These are phyloP conservation scores for Schwanniomyces pseudopolymorphus DNA, from an alignment of 805 yeast species.

Conservation along the genomic window DNA sequence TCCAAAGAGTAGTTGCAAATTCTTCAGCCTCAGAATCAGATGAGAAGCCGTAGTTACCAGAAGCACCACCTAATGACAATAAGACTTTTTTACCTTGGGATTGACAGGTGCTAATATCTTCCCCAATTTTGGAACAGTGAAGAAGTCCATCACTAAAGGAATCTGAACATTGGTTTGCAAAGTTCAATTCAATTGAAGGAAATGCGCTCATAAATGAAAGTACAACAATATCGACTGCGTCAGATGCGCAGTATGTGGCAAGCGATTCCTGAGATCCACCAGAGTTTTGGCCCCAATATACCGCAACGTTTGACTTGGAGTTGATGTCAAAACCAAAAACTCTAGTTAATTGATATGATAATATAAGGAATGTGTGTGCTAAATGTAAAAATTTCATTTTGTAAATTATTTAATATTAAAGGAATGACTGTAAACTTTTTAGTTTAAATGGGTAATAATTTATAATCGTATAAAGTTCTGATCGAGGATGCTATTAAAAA, in stretches of 20 bases:
- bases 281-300: constrained; percentile 32
- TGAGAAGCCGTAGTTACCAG: constrained; percentile 41
- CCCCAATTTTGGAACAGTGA: constrained; percentile 43
- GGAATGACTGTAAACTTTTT: neutral
- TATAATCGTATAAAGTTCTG: neutral
- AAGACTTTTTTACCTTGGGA: constrained; percentile 72
- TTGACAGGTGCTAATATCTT: constrained; percentile 77
- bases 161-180: constrained; percentile 51
- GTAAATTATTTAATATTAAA: neutral
- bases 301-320: constrained; percentile 24
- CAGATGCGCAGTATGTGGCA: constrained; percentile 59
- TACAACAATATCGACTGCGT: constrained; percentile 68
- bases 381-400: neutral
- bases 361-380: constrained; percentile 3
- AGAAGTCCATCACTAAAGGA: constrained; percentile 44
- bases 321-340: constrained; percentile 12
- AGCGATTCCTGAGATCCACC: constrained; percentile 34
- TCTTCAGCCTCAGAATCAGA: constrained; percentile 50
- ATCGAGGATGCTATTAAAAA: neutral
- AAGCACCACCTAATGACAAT: constrained; percentile 63
- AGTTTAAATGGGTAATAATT: neutral
- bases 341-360: constrained; percentile 1
- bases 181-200: constrained; percentile 39
- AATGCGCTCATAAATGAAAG: constrained; percentile 69
- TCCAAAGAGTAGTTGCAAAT: constrained; percentile 47